These are phyloP conservation scores for Ulota crispa DNA, from an alignment of 225 moss, liverwort and hornwort genomes.

Conservation along the genomic window DNA sequence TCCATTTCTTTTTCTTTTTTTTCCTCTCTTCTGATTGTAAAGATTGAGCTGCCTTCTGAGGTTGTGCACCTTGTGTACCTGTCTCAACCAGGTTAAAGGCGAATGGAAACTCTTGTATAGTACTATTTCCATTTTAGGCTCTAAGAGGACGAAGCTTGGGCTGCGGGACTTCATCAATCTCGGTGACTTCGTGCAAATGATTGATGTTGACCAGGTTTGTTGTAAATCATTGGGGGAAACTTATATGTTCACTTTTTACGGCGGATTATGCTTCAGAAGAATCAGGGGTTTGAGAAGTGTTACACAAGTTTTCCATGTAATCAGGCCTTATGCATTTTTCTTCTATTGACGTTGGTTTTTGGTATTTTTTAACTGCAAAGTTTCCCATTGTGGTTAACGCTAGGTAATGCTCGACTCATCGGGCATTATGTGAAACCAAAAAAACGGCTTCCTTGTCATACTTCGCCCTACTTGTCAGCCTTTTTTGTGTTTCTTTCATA, in stretches of 20 bases:
- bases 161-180: slow-evolving; percentile 77
- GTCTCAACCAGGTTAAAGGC: slow-evolving; percentile 63
- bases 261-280: no score
- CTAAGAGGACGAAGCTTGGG: slow-evolving; percentile 87
- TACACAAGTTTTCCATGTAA: no score
- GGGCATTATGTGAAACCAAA: no score
- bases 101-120: slow-evolving; percentile 91
- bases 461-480: no score
- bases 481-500: no score
- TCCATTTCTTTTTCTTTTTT: no score
- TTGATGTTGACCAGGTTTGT: slow-evolving; percentile 78
- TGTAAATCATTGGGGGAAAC: neutral
- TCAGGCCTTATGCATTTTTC: neutral
- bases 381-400: no score
- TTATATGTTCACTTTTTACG: no score
- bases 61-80: slow-evolving; percentile 4
- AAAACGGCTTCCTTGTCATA: no score
- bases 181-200: slow-evolving; percentile 77
- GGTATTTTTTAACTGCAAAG: no score
- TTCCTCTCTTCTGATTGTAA: neutral
- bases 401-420: no score
- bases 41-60: neutral
- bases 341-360: neutral
- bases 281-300: no score
- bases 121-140: slow-evolving; percentile 79